Evolutionary conservation across 371 early-diverging fungal species (phyloP), one percentile per base, ranked within the genome.

Genomic region (Lichtheimia hyalospora): DNA sequence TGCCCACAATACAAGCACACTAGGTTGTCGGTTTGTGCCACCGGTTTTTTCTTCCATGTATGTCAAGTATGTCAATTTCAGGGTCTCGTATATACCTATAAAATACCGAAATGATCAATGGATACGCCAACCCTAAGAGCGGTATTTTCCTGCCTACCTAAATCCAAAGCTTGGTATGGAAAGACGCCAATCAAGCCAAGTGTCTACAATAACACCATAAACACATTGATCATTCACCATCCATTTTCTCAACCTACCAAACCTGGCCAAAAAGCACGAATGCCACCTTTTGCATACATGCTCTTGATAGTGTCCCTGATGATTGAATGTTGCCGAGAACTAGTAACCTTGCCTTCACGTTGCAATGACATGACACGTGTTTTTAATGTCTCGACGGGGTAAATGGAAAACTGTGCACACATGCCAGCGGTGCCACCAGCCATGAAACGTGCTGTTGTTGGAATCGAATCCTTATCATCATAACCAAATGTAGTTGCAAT

Each of bases 341-440:
- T 14, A 24, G 27, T 10, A 23, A 28, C 24, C 27, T 52, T 25
- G 21, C 40, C 44, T 18, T 49, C 40, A 5, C 34, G 50, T 49
- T 66, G 65, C 54, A 57, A 56, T 7, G 86, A 77, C 91, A 91
- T 90, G 57, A 89, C 75, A 5, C 91, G 74, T 3, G 89, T 90
- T 68, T 91, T 90, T 56, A 89, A 62, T 7, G 88, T 89, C 57
- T 91, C 92, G 24, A 92, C 67, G 3, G 92, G 92, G 59, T 91
- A 92, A 53, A 92, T 89, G 3, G 79, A 55, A 44, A 85, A 84
- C 63, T 91, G 91, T 0, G 85, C 80, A 49, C 83, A 72, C 28
- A 92, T 66, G 27, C 92, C 92, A 6, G 87, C 91, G 51, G 86
- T 63, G 14, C 90, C 91, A 61, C 92, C 91, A n/a, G 91, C 88